Base-by-base conservation (phyloP, 805 yeast species). In the Metschnikowia lunata region DNA sequence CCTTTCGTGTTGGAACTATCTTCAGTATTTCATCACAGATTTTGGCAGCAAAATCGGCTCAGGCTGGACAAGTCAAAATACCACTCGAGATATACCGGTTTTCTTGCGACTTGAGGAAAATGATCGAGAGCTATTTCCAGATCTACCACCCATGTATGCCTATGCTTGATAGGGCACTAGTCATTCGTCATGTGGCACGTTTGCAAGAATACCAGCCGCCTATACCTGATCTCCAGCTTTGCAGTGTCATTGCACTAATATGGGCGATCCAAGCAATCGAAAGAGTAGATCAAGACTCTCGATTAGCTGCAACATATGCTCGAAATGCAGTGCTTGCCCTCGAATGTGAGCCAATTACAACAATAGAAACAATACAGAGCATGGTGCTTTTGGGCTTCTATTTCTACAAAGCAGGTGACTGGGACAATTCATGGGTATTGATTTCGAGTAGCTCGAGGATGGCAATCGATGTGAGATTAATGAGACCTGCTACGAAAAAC, bases 1-100 rank as follows among this genome's bases (percentile, higher is more conserved):
- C 62, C n/a, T 58, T 57, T 35, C 39, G 60, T n/a, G 61, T 58
- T n/a, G 59, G 60, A 2, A 54, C 61, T 7, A 57, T 58, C 9
- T 58, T 58, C 46, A 52, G 55, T 40, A 40, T 58, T 1, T 49
- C 55, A 15, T 55, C 60, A 13, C 26, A 42, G 18, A 34, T 40
- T 2, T 40, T 50, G 32, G 35, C 36, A 7, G 33, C 30, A 6
- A 49, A 56, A n/a, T 18, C 47, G 5, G 37, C 37, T 6, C 42
- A 45, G 9, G 39, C 46, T 12, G 43, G 35, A 18, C 37, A 32
- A n/a, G 33, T 53, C 10, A 48, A 50, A 37, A 36, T 51, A 14
- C 61, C 61, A 7, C 33, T 34, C 11, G 59, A 54, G 36, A 52
- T 58, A 8, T 56, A 51, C 29, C 49, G 46, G 23, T 56, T 56